Conservation (phyloP, 352 stramenopile species). For the Thraustochytrium striatum region DNA sequence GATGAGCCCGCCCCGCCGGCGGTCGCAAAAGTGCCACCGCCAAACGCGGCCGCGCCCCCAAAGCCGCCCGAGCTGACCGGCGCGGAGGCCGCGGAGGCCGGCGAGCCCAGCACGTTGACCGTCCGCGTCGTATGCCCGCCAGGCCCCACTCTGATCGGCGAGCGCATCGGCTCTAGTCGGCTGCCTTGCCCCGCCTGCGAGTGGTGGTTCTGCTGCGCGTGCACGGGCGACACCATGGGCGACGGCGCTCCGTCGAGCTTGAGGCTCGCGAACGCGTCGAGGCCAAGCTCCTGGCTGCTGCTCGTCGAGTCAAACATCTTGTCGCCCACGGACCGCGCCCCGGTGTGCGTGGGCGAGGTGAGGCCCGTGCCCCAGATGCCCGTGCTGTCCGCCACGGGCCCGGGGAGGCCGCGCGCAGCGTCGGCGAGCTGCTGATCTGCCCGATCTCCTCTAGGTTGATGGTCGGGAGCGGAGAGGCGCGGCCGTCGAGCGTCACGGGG, state of each 20-base stretch:
- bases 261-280: not conserved
- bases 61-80: not conserved
- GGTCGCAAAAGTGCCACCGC: not conserved
- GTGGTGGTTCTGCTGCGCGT: not conserved
- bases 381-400: conserved; percentile 26
- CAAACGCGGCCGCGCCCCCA: not conserved
- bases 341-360: not conserved
- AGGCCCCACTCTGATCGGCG: not conserved
- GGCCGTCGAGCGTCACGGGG: not conserved
- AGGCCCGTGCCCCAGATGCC: conserved; percentile 35
- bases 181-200: not conserved
- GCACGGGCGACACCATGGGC: not conserved
- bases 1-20: not conserved
- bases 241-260: not conserved
- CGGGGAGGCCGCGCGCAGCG: conserved; percentile 29
- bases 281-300: not conserved
- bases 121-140: not conserved
- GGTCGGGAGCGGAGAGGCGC: not conserved
- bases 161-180: not conserved
- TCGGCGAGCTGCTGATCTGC: not conserved
- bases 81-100: not conserved
- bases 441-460: conserved; percentile 23
- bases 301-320: not conserved
- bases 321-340: not conserved
- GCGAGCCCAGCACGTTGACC: not conserved